Conservation (phyloP, 768 basidiomycete genomes). For the Coprinopsis strossmayeri region DNA sequence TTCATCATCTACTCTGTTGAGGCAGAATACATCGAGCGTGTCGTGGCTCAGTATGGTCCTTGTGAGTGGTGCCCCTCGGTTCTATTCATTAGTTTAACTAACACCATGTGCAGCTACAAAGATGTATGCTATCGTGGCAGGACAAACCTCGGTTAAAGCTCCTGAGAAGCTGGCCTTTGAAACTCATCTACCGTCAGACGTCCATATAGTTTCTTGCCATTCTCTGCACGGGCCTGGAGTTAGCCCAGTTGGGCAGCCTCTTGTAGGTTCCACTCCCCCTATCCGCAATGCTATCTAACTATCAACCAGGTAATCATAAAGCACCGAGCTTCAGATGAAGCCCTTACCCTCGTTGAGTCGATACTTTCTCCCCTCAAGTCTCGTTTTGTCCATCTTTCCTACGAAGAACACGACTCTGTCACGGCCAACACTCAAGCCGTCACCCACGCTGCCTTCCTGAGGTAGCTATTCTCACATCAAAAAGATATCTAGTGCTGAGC, state of each 20-base stretch:
- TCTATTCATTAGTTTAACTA: background rate
- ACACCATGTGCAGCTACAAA: slow-evolving; percentile 65
- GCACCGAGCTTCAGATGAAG: slow-evolving; percentile 72
- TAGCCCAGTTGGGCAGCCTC: slow-evolving; percentile 80
- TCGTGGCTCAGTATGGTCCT: slow-evolving; percentile 89
- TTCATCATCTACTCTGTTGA: slow-evolving; percentile 95
- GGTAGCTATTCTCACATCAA: slow-evolving; percentile 44
- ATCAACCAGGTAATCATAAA: slow-evolving; percentile 72
- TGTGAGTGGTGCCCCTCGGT: slow-evolving; percentile 43
- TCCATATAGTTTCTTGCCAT: slow-evolving; percentile 88
- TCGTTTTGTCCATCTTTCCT: slow-evolving; percentile 88
- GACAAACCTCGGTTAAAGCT: slow-evolving; percentile 95
- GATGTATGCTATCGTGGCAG: slow-evolving; percentile 84
- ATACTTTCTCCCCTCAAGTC: slow-evolving; percentile 77
- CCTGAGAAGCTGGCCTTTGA: slow-evolving; percentile 92
- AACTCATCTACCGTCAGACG: slow-evolving; percentile 75
- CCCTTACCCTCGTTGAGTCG: slow-evolving; percentile 71
- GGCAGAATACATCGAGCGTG: slow-evolving; percentile 75
- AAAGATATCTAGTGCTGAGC: too few relatives aligned
- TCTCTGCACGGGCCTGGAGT: slow-evolving; percentile 93
- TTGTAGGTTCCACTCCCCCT: slow-evolving; percentile 43
- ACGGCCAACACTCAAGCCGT: slow-evolving; percentile 99
- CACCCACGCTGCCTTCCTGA: slow-evolving; percentile 95
- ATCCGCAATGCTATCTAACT: background rate
- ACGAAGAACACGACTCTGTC: slow-evolving; percentile 92